Base-by-base conservation (phyloP, 331 rosid species). In the Quercus phellos region DNA sequence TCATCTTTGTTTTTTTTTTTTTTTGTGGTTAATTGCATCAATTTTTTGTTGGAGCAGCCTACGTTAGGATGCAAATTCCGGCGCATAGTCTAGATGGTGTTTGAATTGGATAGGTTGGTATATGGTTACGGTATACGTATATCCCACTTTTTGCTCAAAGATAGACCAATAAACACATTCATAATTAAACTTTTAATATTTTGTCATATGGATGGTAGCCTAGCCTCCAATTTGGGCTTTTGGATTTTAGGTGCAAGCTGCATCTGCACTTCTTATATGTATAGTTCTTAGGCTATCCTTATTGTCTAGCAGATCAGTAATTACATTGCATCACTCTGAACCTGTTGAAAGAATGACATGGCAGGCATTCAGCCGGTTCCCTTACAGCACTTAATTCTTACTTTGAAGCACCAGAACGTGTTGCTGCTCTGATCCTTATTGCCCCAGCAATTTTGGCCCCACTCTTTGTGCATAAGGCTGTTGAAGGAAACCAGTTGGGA, bases 351-450 rank as follows among this genome's bases (percentile, higher is more conserved):
- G 63, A 87, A 80, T 77, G 71, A 72, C 29, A 50, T 84, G 32
- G 4, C 87, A 94, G 97, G 97, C 99, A 94, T 84, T 94, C 99
- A 71, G 99, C 99, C 75, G 97, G 99, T 73, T 85, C 91, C 38
- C 88, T 90, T 79, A 87, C 90, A 34, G 99, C 97, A 46, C 88
- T 92, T 27, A 85, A 92, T 80, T 78, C 97, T 22, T 94, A 92
- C 78, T 92, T 92, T 78, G 95, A 92, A 86, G 95, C 97, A 68
- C 99, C 99, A 1, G 89, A 90, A 75, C 90, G 91, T 21, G 87
- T 94, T 81, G 97, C 97, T 79, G 97, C 97, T 80, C 56, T 94
- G 70, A 89, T 94, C 74, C 97, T 94, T 22, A 78, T 94, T 77
- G 91, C 97, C 73, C 97, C 99, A 11, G 97, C 97, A 61, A 87